A percentile compares a stretch with the other conserved stretches of the same genome.
phyloP scores from a whole-genome alignment of 129 eudicot genomes.

The Flaveria ramosissima region DNA sequence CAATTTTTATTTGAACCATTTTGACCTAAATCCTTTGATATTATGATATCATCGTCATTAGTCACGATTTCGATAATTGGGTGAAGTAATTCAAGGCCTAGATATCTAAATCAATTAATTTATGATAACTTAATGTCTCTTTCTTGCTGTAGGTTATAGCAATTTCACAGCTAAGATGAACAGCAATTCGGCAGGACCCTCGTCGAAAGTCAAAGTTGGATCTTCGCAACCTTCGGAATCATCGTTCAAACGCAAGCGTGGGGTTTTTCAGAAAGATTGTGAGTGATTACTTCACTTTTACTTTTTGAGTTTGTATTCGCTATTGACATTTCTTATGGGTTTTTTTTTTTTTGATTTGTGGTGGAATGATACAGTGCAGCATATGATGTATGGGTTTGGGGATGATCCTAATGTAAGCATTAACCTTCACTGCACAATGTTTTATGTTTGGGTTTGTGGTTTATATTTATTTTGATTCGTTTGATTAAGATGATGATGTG shows the following conservation, averaged over 20 bases:
- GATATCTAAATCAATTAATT: too few species aligned
- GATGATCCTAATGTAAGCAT: conserved; percentile 72
- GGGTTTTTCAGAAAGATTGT: conserved; percentile 86
- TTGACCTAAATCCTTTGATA: conserved; percentile 17
- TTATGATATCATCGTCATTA: too few species aligned
- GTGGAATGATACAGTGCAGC: conserved; percentile 65
- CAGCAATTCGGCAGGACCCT: conserved; percentile 23
- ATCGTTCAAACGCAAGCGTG: conserved; percentile 72
- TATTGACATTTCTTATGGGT: background rate
- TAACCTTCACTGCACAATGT: background rate
- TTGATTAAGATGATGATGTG: background rate
- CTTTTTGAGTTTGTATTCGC: background rate
- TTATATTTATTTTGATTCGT: background rate
- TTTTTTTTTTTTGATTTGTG: background rate
- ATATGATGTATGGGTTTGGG: conserved; percentile 96
- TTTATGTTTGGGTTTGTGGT: background rate
- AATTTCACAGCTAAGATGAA: conserved; percentile 48
- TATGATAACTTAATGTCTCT: too few species aligned
- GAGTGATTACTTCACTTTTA: conserved; percentile 21
- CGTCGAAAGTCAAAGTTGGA: conserved; percentile 53
- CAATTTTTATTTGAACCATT: background rate
- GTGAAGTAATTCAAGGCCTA: too few species aligned
- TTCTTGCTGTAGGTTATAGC: conserved; percentile 2
- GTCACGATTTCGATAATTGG: too few species aligned
- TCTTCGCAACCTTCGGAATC: conserved; percentile 70